Percentiles rank a stretch among this genome's conserved stretches.
These are phyloP conservation scores for Hyaloscypha finlandica DNA, from an alignment of 495 filamentous ascomycete genomes.

Conservation along the genomic window DNA sequence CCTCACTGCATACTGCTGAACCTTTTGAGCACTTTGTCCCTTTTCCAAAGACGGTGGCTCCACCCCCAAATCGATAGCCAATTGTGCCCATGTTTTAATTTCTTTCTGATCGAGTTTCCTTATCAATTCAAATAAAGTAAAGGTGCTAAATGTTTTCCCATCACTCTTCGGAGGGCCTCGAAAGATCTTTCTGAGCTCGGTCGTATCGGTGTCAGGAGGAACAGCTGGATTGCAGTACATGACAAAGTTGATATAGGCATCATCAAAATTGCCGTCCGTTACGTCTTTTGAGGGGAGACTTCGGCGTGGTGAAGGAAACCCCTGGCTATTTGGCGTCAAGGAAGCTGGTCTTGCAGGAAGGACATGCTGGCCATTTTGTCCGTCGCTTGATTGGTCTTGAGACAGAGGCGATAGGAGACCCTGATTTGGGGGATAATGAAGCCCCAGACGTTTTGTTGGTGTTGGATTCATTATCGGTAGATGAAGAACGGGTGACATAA, in stretches of 20 bases:
- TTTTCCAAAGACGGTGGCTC: constrained; percentile 82
- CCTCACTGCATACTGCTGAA: constrained; percentile 95
- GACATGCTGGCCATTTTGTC: background rate
- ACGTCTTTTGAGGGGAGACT: constrained; percentile 69
- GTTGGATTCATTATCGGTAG: constrained; percentile 7
- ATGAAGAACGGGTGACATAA: constrained; percentile 15
- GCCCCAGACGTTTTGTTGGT: constrained; percentile 19
- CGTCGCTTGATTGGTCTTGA: constrained; percentile 4
- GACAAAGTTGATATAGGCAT: constrained; percentile 86
- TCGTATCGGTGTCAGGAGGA: constrained; percentile 68
- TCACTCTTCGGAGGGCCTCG: constrained; percentile 86
- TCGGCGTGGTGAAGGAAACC: background rate
- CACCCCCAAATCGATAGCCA: constrained; percentile 87
- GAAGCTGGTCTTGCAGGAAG: background rate
- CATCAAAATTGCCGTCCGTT: constrained; percentile 74
- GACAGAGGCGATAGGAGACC: constrained; percentile 1
- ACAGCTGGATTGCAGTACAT: constrained; percentile 88
- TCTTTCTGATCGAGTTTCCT: constrained; percentile 80
- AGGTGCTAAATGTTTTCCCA: constrained; percentile 88
- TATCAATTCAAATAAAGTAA: constrained; percentile 79
- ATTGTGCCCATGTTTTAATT: constrained; percentile 93
- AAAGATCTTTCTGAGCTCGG: constrained; percentile 77
- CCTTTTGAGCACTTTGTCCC: constrained; percentile 93
- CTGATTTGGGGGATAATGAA: constrained; percentile 5
- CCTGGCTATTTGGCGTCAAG: background rate